Percentiles rank a stretch among this genome's conserved stretches.
Conservation (phyloP, 352 stramenopile genomes). For the Pythium insidiosum region DNA sequence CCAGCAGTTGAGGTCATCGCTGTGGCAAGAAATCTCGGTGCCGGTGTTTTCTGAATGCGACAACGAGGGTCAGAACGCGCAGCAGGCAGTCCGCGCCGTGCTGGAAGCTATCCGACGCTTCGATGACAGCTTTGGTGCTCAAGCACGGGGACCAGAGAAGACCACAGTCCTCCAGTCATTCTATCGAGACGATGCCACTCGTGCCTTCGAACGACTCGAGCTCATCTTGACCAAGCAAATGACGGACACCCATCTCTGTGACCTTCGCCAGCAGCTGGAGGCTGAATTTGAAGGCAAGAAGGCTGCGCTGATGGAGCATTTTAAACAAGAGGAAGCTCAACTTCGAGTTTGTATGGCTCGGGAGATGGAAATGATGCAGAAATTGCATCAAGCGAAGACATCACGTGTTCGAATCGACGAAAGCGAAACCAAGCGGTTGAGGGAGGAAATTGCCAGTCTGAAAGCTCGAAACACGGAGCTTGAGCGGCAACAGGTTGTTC, state of each 20-base stretch:
- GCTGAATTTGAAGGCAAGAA: conserved; percentile 56
- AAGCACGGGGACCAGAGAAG: conserved; percentile 43
- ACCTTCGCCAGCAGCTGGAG: conserved; percentile 43
- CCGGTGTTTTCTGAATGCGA: conserved; percentile 2
- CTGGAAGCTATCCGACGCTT: conserved; percentile 44
- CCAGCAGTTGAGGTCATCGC: conserved; percentile 20
- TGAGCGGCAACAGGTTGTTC: conserved; percentile 28
- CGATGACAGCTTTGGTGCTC: conserved; percentile 33
- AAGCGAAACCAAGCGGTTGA: conserved; percentile 38
- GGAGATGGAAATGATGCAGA: conserved; percentile 65
- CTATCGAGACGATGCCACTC: conserved; percentile 43
- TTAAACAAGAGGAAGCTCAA: conserved; percentile 55
- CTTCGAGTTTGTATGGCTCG: conserved; percentile 42
- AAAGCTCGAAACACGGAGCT: conserved; percentile 31
- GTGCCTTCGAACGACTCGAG: conserved; percentile 48
- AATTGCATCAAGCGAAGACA: conserved; percentile 47
- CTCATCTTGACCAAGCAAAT: conserved; percentile 33
- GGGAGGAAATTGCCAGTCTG: conserved; percentile 30
- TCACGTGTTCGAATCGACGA: conserved; percentile 60
- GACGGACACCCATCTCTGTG: conserved; percentile 42
- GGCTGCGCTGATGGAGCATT: conserved; percentile 45
- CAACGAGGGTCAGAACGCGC: not conserved
- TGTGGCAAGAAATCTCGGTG: conserved; percentile 33
- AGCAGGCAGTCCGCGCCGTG: conserved; percentile 17
- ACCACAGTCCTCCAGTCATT: conserved; percentile 42